Conservation (phyloP, 2,329 filamentous ascomycete genomes). For the Teratosphaeria epicoccoides region DNA sequence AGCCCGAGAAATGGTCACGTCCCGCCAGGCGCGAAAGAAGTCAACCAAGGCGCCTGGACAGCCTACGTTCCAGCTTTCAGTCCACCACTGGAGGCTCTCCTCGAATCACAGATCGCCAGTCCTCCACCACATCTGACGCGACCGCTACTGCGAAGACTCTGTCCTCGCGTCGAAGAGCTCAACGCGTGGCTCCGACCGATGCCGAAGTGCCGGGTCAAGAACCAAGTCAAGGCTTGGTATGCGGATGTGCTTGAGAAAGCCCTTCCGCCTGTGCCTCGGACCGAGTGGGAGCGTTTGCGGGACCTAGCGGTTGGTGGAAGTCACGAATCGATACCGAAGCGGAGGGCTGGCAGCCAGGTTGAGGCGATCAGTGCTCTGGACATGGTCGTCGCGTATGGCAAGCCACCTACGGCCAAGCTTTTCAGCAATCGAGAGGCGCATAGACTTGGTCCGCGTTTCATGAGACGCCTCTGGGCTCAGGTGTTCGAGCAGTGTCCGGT, state of each 20-base stretch:
- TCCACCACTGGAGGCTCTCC: constrained; percentile 20
- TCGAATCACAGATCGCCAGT: constrained; percentile 20
- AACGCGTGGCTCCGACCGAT: constrained; percentile 39
- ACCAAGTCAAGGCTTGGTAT: constrained; percentile 35
- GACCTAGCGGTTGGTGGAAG: constrained; percentile 26
- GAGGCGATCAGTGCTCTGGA: constrained; percentile 13
- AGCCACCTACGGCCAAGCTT: constrained; percentile 1
- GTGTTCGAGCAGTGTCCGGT: constrained; percentile 34
- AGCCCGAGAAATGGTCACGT: neutral
- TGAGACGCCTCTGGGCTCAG: constrained; percentile 36
- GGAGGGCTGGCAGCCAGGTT: neutral
- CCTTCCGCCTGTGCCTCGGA: constrained; percentile 34
- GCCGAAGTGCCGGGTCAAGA: constrained; percentile 34
- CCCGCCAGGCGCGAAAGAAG: constrained; percentile 1
- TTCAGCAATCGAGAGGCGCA: constrained; percentile 19
- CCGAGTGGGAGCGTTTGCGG: constrained; percentile 35
- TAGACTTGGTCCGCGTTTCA: constrained; percentile 32
- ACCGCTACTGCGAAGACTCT: constrained; percentile 11
- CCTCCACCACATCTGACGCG: constrained; percentile 23
- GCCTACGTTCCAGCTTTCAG: constrained; percentile 28
- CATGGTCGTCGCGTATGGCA: constrained; percentile 10
- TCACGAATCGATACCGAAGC: neutral
- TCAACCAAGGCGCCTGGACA: constrained; percentile 4
- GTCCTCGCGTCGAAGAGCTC: constrained; percentile 29
- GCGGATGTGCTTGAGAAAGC: constrained; percentile 32